phyloP scores from a whole-genome alignment of 257 asterid genomes.

The Plantago elongata region DNA sequence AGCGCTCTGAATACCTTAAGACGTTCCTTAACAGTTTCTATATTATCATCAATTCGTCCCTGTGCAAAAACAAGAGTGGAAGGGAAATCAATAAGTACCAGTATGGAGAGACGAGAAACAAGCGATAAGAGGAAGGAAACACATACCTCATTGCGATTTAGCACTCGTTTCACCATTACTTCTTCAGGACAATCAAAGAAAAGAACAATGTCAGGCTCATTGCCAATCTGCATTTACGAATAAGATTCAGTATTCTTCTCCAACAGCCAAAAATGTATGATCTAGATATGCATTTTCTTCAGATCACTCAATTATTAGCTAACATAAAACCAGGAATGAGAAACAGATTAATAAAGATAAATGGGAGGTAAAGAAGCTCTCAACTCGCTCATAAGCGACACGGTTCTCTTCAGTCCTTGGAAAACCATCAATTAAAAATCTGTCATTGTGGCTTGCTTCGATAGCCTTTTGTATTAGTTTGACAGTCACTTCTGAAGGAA shows the following conservation, averaged over 20 bases:
- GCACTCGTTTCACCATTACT: conserved; percentile 86
- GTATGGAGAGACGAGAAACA: conserved; percentile 16
- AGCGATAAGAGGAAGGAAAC: conserved; percentile 3
- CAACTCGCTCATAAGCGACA: conserved; percentile 65
- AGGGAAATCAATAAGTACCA: conserved; percentile 16
- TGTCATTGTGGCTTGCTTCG: conserved; percentile 44
- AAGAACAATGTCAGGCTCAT: conserved; percentile 86
- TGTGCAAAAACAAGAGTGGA: conserved; percentile 18
- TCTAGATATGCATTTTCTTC: not conserved
- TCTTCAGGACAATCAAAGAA: conserved; percentile 91
- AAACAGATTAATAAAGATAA: conserved; percentile 7
- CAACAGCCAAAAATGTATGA: conserved; percentile 4
- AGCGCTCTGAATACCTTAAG: conserved; percentile 58
- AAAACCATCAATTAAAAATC: conserved; percentile 89
- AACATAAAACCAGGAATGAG: conserved; percentile 15
- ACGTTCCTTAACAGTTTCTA: conserved; percentile 77
- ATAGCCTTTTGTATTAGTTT: conserved; percentile 69
- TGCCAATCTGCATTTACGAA: conserved; percentile 57
- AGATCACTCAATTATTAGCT: not conserved
- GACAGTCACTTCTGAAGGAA: conserved; percentile 92
- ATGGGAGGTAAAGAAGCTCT: conserved; percentile 40
- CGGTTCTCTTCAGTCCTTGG: conserved; percentile 98
- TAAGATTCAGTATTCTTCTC: conserved; percentile 13
- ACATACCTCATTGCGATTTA: conserved; percentile 76
- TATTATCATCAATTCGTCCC: conserved; percentile 96